These are phyloP conservation scores for Closterium sp. DNA, from an alignment of 139 green algal genomes.

Conservation along the genomic window DNA sequence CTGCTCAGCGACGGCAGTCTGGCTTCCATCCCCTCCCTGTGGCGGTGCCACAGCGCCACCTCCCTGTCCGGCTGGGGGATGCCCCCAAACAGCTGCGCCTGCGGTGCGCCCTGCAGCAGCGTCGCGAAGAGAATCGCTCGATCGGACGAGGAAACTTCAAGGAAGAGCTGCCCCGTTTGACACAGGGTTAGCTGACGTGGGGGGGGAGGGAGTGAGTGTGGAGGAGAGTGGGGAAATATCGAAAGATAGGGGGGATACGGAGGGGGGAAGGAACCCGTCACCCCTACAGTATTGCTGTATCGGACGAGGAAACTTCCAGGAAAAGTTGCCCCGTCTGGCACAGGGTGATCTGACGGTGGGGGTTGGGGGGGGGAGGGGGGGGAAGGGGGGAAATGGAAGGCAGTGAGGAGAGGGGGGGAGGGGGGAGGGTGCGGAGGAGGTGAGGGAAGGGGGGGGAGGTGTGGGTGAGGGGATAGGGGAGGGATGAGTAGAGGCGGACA, in stretches of 20 bases:
- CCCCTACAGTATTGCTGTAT: slow-evolving; percentile 16
- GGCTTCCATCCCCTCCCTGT: slow-evolving; percentile 21
- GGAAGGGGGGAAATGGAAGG: background rate
- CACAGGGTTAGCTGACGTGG: slow-evolving; percentile 50
- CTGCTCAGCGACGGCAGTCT: slow-evolving; percentile 56
- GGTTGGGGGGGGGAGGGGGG: background rate
- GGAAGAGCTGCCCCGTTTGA: slow-evolving; percentile 76
- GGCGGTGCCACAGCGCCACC: slow-evolving; percentile 43
- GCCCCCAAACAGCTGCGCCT: slow-evolving; percentile 30
- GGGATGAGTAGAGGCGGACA: no score
- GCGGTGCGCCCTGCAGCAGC: slow-evolving; percentile 45
- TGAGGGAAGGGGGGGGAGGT: no score
- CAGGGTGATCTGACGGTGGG: slow-evolving; percentile 43
- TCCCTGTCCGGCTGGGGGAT: slow-evolving; percentile 42
- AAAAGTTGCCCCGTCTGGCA: slow-evolving; percentile 76
- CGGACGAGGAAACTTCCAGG: slow-evolving; percentile 49
- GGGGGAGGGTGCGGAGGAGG: no score
- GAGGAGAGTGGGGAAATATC: background rate
- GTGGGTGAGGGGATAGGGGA: no score
- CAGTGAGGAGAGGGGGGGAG: background rate
- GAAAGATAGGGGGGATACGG: background rate
- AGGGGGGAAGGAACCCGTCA: no score
- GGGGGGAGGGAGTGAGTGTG: background rate
- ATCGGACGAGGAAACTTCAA: slow-evolving; percentile 47
- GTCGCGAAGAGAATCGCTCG: slow-evolving; percentile 34